Base-by-base conservation (phyloP, 495 filamentous ascomycete genomes). In the Penicillium lividum region DNA sequence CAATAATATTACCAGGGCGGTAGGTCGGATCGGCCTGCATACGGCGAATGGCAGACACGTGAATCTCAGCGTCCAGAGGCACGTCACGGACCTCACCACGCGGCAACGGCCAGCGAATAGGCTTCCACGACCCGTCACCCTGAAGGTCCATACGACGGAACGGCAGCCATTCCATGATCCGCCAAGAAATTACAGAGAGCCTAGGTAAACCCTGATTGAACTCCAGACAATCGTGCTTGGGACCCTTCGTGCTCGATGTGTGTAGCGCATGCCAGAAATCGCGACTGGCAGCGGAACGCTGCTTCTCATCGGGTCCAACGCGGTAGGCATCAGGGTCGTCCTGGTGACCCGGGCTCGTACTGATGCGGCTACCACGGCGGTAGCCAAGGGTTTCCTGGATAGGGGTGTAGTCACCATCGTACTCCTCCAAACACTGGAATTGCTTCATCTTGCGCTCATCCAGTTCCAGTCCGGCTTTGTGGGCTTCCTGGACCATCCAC, bases 401-500 rank as follows among this genome's bases (percentile, higher is more conserved):
- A 22, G 78, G 76, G 15, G 69, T 72, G 52, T 74, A 77, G 22
- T 80, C 69, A 7, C 71, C 75, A 0, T 70, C 65, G 27, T 73
- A 77, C 36, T 81, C 77, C 52, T 82, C 77, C 43, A 82, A 82
- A 40, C 86, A 87, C 43, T 85, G 85, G 65, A 91, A 81, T 25
- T 83, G 80, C 36, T 80, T 80, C 62, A 93, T 78, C 59, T 91
- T 90, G 50, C 83, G 77, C 10, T 73, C 57, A 60, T 93, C 89
- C 40, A 93, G 91, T 5, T 78, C 70, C 10, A 93, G 80, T 0
- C 90, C 90, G 4, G 90, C 90, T 22, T 77, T 82, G 53, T 86
- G 82, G 4, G 90, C 89, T 71, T 93, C 90, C 51, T 87, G 80
- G 3, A 93, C 84, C 89, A 95, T 95, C 85, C 90, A 95, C 4